Evolutionary conservation across 345 rosid genomes (phyloP), one percentile per base, ranked within the genome.

Genomic region (Adansonia digitata): DNA sequence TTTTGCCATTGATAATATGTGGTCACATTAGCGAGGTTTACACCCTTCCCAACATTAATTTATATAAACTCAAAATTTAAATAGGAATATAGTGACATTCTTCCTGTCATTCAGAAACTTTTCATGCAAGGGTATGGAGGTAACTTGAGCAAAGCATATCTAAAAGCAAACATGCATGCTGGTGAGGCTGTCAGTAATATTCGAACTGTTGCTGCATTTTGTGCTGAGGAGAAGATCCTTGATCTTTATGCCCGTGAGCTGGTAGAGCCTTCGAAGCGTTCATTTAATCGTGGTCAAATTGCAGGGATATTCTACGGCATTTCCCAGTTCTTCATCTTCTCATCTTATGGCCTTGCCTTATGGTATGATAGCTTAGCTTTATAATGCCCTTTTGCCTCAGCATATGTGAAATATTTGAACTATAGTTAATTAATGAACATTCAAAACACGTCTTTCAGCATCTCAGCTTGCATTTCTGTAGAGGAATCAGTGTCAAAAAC

Each of bases 51-150:
- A 18, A 10, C 10, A 14, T 60, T 22, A 75, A 7, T 51, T 37
- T 49, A 68, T 20, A 46, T 26, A 37, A 20, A 9, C 46, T 20
- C 11, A 8, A 43, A n/a, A 9, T 35, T 29, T 61, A 40, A 46
- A 37, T 29, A 3, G 17, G 43, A 37, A 13, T 60, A 22, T 69
- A 62, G 1, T 68, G 71, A 73, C 22, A 14, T 39, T 40, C 22
- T 68, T 62, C 31, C 48, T 59, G 20, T 71, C 55, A 73, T 74
- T 77, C 87, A 94, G 99, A 94, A 89, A 89, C 86, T 94, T 73
- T 94, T 94, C 87, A 90, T 94, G 95, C 88, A 91, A 87, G 98
- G 98, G 3, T 94, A 90, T 65, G 98, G 98, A 15, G 98, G 95
- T 65, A 84, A 94, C 87, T 84, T 94, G 82, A 94, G 96, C 82